Evolutionary conservation across 1,139 yeast species (phyloP), one percentile per base, ranked within the genome.

Genomic region (Diutina sp.): DNA sequence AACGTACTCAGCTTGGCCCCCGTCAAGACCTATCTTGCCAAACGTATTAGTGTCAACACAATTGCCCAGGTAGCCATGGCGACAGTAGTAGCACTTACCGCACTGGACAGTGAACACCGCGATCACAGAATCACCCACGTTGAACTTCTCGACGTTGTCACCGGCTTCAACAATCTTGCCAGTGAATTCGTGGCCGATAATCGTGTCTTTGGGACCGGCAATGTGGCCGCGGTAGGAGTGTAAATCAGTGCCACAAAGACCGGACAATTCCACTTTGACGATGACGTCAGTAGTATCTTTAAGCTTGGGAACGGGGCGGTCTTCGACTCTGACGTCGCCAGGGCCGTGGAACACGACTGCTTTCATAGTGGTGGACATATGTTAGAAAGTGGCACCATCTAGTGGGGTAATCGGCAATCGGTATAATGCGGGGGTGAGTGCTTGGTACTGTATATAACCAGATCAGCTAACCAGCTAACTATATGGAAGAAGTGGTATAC

Each of bases 1-100:
- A 14, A 82, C 83, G 60, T 74, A 82, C 62, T 82, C 84, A 0
- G 85, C 85, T 63, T 82, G 86, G 1, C 80, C 84, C 0, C 86
- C 86, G 58, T 80, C 79, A 54, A 81, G 70, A 0, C 78, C 79
- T 1, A 72, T 66, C 57, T 81, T 77, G 3, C 86, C 86, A 66
- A 82, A 82, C 1, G 83, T 79, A 60, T 75, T 77, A 54, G 83
- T 77, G 38, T 69, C 63, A 35, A 70, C 72, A 62, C 86, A 82
- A 56, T 78, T 79, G 4, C 83, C 82, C 3, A 83, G 72, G 58
- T 72, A 73, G 1, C 84, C 85, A 57, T 75, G 73, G 55, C 67
- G 61, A 64, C 86, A 82, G 65, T 76, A 80, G 74, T 78, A 81
- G 64, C 85, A 82, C 47, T 67, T 61, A 1, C 84, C 84, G 66